Conservation (phyloP, 306 rosid species). For the Ormosia semicastrata region DNA sequence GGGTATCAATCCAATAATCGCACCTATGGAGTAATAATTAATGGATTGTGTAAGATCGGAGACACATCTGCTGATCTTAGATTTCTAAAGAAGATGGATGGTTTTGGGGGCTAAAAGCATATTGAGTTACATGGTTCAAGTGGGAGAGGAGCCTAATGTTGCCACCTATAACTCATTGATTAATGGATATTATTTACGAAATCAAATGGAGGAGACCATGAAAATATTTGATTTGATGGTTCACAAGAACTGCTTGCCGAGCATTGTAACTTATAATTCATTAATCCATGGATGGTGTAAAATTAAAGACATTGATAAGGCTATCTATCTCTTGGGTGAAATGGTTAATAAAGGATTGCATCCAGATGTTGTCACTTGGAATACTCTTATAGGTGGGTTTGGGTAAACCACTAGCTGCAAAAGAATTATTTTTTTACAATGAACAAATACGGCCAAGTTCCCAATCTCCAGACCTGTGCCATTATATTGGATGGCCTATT, state of each 20-base stretch:
- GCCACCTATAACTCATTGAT: constrained; percentile 24
- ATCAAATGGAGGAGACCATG: constrained; percentile 12
- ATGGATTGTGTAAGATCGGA: background rate
- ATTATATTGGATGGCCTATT: constrained; percentile 12
- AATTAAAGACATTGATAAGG: background rate
- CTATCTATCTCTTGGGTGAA: background rate
- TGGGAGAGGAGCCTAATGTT: constrained; percentile 15
- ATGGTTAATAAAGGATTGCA: background rate
- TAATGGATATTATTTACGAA: background rate
- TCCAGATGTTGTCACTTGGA: background rate
- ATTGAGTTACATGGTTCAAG: background rate
- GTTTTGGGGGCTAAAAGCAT: background rate
- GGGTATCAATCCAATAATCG: background rate
- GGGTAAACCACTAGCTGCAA: background rate
- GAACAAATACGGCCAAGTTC: constrained; percentile 6
- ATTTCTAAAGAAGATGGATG: background rate
- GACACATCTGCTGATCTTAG: background rate
- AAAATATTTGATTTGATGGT: background rate
- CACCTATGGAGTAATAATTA: background rate
- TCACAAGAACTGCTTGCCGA: background rate
- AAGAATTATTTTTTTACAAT: constrained; percentile 10
- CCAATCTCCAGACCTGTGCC: background rate
- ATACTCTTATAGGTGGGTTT: background rate
- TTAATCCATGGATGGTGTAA: background rate
- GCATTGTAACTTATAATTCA: background rate